phyloP scores from a whole-genome alignment of 345 rosid species.

The Punica granatum region DNA sequence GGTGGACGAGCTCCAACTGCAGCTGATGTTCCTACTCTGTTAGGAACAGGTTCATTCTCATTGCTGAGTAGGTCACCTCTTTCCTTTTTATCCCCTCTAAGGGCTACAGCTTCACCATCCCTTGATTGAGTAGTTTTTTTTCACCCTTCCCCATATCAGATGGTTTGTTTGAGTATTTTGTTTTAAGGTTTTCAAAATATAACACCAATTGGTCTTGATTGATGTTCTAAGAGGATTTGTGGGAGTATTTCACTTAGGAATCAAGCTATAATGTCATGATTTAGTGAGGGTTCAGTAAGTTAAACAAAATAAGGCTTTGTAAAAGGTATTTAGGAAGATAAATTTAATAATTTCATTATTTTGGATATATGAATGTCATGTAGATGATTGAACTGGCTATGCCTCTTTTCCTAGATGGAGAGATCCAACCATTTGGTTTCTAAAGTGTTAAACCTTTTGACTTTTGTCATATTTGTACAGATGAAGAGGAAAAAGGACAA shows the following conservation, averaged over 20 bases:
- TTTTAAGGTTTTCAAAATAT: background rate
- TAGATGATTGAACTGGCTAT: background rate
- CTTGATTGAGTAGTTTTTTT: background rate
- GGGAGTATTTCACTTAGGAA: background rate
- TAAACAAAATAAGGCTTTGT: background rate
- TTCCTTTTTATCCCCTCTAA: slow-evolving; percentile 29
- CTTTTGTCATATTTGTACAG: slow-evolving; percentile 25
- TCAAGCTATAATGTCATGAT: background rate
- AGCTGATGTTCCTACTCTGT: slow-evolving; percentile 84
- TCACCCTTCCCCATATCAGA: background rate
- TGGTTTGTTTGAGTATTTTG: background rate
- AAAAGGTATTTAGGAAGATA: background rate
- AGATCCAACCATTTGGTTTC: background rate
- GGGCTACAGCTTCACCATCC: background rate
- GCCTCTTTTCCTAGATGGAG: background rate
- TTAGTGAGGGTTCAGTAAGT: background rate
- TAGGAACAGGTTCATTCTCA: slow-evolving; percentile 84
- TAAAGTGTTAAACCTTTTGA: background rate
- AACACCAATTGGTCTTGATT: background rate
- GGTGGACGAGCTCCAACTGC: slow-evolving; percentile 54
- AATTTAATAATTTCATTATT: background rate
- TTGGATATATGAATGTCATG: background rate
- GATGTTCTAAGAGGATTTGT: background rate
- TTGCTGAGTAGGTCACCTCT: slow-evolving; percentile 50
- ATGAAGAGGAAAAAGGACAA: slow-evolving; percentile 34